Conservation (phyloP, 176 grass and related monocot species). For the Eleusine coracana region DNA sequence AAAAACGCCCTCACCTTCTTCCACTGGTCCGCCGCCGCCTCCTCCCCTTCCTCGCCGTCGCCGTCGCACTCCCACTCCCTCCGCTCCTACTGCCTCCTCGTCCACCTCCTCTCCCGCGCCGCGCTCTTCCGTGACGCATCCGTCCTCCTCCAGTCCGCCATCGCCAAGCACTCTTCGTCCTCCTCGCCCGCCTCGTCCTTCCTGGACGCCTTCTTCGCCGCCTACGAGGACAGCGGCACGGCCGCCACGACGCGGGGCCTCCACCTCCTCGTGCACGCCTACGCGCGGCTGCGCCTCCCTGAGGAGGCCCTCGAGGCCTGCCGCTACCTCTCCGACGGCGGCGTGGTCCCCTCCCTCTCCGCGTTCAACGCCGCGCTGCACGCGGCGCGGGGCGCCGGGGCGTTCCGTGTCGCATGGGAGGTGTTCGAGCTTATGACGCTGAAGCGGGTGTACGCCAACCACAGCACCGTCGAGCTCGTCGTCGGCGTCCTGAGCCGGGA, state of each 20-base stretch:
- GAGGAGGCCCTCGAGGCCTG: slow-evolving; percentile 64
- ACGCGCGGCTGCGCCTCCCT: slow-evolving; percentile 57
- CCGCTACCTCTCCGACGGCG: slow-evolving; percentile 53
- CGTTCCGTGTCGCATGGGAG: slow-evolving; percentile 68
- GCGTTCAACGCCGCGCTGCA: slow-evolving; percentile 72
- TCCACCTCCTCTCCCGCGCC: slow-evolving; percentile 74
- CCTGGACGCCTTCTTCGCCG: slow-evolving; percentile 56
- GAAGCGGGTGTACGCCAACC: slow-evolving; percentile 71
- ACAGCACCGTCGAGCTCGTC: slow-evolving; percentile 64
- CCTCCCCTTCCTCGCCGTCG: slow-evolving; percentile 5
- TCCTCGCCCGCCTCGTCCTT: slow-evolving; percentile 4
- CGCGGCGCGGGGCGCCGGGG: slow-evolving; percentile 39
- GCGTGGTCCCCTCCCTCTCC: slow-evolving; percentile 58
- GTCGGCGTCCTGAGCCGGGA: slow-evolving; percentile 70
- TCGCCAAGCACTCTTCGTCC: slow-evolving; percentile 32
- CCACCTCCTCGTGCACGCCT: slow-evolving; percentile 82
- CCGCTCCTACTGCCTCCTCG: slow-evolving; percentile 66
- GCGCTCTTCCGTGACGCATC: slow-evolving; percentile 57
- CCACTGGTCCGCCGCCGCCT: slow-evolving; percentile 52
- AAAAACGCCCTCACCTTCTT: slow-evolving; percentile 79
- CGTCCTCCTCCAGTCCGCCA: slow-evolving; percentile 57
- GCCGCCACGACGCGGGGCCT: slow-evolving; percentile 56
- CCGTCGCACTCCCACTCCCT: slow-evolving; percentile 36
- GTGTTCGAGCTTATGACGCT: slow-evolving; percentile 90
- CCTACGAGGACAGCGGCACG: slow-evolving; percentile 62